Percentiles rank a stretch among this genome's conserved stretches.
These are phyloP conservation scores for Botrytis squamosa DNA, from an alignment of 2,329 filamentous ascomycete species.

Conservation along the genomic window DNA sequence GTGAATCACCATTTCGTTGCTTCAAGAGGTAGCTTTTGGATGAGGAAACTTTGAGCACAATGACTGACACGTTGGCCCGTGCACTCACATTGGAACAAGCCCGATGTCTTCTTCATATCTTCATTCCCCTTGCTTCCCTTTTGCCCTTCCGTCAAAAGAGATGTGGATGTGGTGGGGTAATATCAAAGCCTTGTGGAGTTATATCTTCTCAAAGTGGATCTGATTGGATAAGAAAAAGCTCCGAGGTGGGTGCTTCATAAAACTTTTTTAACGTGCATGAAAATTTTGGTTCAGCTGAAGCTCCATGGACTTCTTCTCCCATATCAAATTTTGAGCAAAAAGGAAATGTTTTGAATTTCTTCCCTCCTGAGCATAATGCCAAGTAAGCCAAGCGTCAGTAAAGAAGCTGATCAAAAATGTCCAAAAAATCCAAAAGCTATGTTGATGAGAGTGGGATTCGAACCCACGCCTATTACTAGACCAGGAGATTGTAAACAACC, in stretches of 20 bases:
- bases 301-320: too few species aligned
- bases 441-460: slow-evolving; percentile 12
- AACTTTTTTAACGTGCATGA: not conserved
- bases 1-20: not conserved
- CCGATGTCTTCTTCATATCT: not conserved
- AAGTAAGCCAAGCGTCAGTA: not conserved
- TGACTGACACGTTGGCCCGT: not conserved
- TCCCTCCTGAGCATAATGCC: not conserved
- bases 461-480: slow-evolving; percentile 18
- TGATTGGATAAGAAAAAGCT: slow-evolving; percentile 1
- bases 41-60: not conserved
- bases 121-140: not conserved
- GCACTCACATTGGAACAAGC: not conserved
- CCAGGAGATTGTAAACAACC: slow-evolving; percentile 11
- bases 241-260: slow-evolving; percentile 3
- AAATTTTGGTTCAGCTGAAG: not conserved
- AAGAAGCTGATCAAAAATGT: not conserved
- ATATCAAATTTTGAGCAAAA: not conserved
- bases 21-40: not conserved
- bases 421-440: not conserved
- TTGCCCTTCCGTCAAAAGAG: not conserved
- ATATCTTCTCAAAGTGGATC: not conserved
- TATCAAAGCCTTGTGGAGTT: slow-evolving; percentile 6
- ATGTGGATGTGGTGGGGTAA: slow-evolving; percentile 4
- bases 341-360: not conserved